Percentiles rank a stretch among this genome's conserved stretches.
These are phyloP conservation scores for Saturnispora besseyi DNA, from an alignment of 805 yeast species.

Conservation along the genomic window DNA sequence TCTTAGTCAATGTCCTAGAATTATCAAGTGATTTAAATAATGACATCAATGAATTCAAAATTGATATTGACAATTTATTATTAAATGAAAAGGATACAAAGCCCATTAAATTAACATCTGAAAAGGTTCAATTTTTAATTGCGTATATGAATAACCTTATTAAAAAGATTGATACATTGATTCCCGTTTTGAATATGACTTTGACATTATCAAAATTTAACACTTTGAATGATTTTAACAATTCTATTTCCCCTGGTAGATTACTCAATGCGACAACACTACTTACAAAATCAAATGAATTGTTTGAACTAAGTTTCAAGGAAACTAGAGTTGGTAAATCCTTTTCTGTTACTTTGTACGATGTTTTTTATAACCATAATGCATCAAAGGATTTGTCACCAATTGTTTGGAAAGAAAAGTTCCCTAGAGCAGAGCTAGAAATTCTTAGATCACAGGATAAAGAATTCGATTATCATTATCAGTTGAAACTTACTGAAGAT, in stretches of 20 bases:
- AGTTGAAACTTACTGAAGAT: constrained; percentile 42
- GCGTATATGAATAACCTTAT: constrained; percentile 39
- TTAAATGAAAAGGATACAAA: constrained; percentile 18
- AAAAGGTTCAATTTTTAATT: constrained; percentile 39
- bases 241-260: constrained; percentile 52
- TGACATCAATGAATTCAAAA: constrained; percentile 52
- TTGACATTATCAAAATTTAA: constrained; percentile 62
- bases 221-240: constrained; percentile 37
- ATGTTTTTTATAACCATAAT: constrained; percentile 54
- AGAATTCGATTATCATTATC: constrained; percentile 32
- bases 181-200: constrained; percentile 60
- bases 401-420: constrained; percentile 67
- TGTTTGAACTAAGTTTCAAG: constrained; percentile 10
- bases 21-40: constrained; percentile 46
- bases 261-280: constrained; percentile 52
- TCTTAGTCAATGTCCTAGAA: constrained; percentile 43
- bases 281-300: constrained; percentile 32
- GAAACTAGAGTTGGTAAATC: constrained; percentile 45
- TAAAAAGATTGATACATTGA: constrained; percentile 50
- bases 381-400: constrained; percentile 27
- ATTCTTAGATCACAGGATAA: constrained; percentile 26
- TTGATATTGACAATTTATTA: constrained; percentile 34
- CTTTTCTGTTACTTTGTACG: constrained; percentile 48
- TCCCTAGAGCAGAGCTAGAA: constrained; percentile 43
- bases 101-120: constrained; percentile 15